Evolutionary conservation across 352 stramenopile species (phyloP), one percentile per base, ranked within the genome.

Genomic region (Globisporangium iwayamae): DNA sequence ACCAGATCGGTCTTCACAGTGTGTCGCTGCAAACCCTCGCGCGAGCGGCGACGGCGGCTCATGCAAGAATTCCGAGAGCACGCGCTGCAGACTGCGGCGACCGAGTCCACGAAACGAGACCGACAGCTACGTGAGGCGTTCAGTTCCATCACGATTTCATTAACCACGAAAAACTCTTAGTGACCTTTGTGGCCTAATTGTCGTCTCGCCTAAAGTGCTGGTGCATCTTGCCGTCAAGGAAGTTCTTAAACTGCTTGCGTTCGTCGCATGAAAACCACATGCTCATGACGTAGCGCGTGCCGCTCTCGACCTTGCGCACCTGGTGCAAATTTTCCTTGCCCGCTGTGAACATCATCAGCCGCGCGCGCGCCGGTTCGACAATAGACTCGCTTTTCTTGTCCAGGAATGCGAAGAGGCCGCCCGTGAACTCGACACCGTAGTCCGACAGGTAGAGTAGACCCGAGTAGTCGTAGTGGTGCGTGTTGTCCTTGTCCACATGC

Each of bases 251-350:
- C 32, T 85, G 67, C 50, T 89, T 89, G 36, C 71, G 72, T 56
- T 82, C 68, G 67, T 98, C 87, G 69, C 91, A 98, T n/a, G 90
- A 91, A 67, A 98, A 98, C 92, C 92, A 98, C 71, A 98, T 91
- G 59, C 82, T 95, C 74, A 98, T 79, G 34, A 93, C 85, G 65
- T 94, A 97, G 22, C 92, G 83, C 47, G 73, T 85, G 46, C 92
- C 92, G 0, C 73, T 87, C 56, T 87, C 75, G 1, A 91, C 75
- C 43, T 84, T 79, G 74, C 85, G 73, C 62, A 94, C 86, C n/a
- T 76, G 73, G 60, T 98, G 92, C 48, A 89, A 53, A 69, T 98
- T 98, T 67, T 98, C 92, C 36, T 85, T 79, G 32, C 87, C 83
- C 14, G 87, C 86, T n/a, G 85, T 93, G 69, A 98, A 98, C 70